Conservation (phyloP, 306 rosid species). For the Canavalia ensiformis region DNA sequence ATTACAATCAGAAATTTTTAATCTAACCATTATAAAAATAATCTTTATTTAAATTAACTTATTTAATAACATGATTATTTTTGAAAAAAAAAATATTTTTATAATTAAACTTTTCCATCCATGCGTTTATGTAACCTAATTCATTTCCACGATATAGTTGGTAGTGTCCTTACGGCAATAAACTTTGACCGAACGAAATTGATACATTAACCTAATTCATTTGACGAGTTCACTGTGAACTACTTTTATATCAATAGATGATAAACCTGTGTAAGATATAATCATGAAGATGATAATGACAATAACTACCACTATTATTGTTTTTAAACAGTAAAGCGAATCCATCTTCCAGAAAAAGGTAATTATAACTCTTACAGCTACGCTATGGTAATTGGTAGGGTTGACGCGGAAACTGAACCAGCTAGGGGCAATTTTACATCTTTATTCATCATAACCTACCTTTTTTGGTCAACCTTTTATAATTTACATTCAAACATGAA, state of each 20-base stretch:
- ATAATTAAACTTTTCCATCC: no score
- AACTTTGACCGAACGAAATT: not conserved
- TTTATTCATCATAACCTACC: not conserved
- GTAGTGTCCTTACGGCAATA: not conserved
- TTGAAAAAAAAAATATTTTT: no score
- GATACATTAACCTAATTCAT: not conserved
- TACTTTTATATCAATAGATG: not conserved
- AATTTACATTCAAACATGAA: no score
- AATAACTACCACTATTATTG: not conserved
- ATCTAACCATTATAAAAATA: no score
- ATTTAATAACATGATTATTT: no score
- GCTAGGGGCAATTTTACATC: not conserved
- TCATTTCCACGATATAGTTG: not conserved
- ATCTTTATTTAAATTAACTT: no score
- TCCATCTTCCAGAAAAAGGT: not conserved
- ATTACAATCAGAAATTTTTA: no score
- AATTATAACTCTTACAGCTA: no score
- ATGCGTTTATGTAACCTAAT: no score
- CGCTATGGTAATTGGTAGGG: no score
- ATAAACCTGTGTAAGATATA: not conserved
- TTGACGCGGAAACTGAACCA: no score
- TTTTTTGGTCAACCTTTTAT: no score
- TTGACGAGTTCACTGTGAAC: not conserved
- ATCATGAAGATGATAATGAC: not conserved
- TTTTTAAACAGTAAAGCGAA: not conserved